Base-by-base conservation (phyloP, 331 rosid species). In the Malus hybrid region DNA sequence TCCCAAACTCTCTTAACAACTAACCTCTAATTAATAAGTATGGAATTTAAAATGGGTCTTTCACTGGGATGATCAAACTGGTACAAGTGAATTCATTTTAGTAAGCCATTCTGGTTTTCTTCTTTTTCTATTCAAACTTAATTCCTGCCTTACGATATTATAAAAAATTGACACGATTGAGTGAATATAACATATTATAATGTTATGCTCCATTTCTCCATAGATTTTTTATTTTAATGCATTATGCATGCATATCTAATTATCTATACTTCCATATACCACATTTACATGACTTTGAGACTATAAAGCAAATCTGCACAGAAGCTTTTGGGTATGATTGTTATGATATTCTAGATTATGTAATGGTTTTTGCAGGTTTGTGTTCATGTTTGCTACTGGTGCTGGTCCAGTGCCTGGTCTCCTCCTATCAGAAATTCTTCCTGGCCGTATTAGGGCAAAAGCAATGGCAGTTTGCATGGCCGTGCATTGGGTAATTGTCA, bases 341-440 rank as follows among this genome's bases (percentile, higher is more conserved):
- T 67, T 62, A 16, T 71, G 29, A 54, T 44, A 15, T 63, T 48
- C 66, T 20, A 80, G 76, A 87, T 73, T 56, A 33, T 36, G 63
- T 48, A 76, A 31, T 73, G 73, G 64, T 66, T 54, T 70, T 64
- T 84, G 88, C 95, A 94, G 98, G 85, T 94, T 88, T 76, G 98
- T 94, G 84, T 86, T 91, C 0, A 82, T 88, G 69, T 94, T 94
- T 83, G 81, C 98, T 67, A 87, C 88, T 0, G 98, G 98, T 60
- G 98, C 98, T 80, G 98, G 98, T 81, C 98, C 98, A 55, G 98
- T 94, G 77, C 97, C 98, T 4, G 85, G 97, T 81, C 96, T 94
- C 63, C 97, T 94, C 7, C 89, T 92, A 72, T 91, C 99, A 42
- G 99, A 94, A 84, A 92, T 94, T 70, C 89, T 94, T 71, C 94